Evolutionary conservation across 192 early-diverging fungal genomes (phyloP).

Genomic region (Rhizoclosmatium sp.): DNA sequence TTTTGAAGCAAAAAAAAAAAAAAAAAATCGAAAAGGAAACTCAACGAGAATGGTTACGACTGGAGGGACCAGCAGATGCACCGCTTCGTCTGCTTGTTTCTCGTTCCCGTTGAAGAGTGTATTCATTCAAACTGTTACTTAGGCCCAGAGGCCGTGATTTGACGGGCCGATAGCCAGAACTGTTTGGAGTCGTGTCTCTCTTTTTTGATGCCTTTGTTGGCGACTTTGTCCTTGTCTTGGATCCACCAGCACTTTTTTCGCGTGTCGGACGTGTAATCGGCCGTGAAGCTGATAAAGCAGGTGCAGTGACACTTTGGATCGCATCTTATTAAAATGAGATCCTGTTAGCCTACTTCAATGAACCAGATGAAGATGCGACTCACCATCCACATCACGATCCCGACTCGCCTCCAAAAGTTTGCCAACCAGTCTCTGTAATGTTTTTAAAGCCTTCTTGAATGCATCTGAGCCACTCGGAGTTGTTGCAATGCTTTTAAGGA

Average conservation of each 20-base stretch:
- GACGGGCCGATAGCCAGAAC: slow-evolving; percentile 15
- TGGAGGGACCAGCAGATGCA: background rate
- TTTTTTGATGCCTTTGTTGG: background rate
- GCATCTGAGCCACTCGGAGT: background rate
- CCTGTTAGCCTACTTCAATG: too few relatives aligned
- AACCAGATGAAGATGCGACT: too few relatives aligned
- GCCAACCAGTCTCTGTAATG: slow-evolving; percentile 11
- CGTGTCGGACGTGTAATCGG: background rate
- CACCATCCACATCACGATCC: too few relatives aligned
- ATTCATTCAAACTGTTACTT: background rate
- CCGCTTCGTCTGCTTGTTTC: background rate
- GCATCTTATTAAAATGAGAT: too few relatives aligned
- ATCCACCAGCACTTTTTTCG: background rate
- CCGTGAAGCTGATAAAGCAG: background rate
- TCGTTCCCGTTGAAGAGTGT: background rate
- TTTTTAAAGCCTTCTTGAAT: slow-evolving; percentile 16
- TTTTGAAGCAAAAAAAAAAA: background rate
- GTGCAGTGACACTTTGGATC: background rate
- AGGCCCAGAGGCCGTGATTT: slow-evolving; percentile 23
- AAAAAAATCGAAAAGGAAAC: background rate
- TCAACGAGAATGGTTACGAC: slow-evolving; percentile 4
- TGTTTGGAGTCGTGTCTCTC: background rate
- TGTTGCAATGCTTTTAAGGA: slow-evolving; percentile 1
- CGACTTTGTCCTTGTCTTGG: background rate
- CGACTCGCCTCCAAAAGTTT: slow-evolving; percentile 1